These are phyloP conservation scores for Oryza coarctata DNA, from an alignment of 176 grass and related monocot species.

Conservation along the genomic window DNA sequence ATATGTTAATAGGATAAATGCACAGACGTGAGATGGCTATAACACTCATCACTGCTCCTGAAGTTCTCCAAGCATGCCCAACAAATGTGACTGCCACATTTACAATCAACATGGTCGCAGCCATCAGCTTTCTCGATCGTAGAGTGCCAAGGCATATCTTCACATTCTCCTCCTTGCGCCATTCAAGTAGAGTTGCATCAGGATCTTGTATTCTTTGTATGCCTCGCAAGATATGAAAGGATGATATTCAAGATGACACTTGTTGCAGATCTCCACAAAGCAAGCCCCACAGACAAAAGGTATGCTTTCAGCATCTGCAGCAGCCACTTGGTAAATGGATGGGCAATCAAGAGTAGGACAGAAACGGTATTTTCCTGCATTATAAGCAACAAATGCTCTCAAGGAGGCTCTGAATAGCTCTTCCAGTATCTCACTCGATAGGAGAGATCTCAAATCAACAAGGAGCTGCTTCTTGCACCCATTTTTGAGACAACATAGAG, in stretches of 20 bases:
- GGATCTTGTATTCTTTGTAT: constrained; percentile 91
- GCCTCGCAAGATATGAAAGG: constrained; percentile 72
- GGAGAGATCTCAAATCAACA: constrained; percentile 59
- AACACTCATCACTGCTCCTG: constrained; percentile 65
- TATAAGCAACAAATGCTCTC: constrained; percentile 64
- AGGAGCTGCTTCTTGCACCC: constrained; percentile 66
- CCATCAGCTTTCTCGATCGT: constrained; percentile 87
- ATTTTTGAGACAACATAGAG: constrained; percentile 62
- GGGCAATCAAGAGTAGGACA: constrained; percentile 78
- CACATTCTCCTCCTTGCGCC: constrained; percentile 77
- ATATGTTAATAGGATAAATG: constrained; percentile 47
- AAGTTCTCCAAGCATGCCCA: constrained; percentile 80
- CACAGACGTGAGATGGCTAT: constrained; percentile 61
- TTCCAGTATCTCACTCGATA: constrained; percentile 58
- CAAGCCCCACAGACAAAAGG: constrained; percentile 78
- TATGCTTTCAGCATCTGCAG: constrained; percentile 34
- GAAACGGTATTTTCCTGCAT: constrained; percentile 62
- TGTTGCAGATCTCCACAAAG: constrained; percentile 77
- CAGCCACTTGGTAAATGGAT: constrained; percentile 58
- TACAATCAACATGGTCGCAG: constrained; percentile 88
- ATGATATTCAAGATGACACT: constrained; percentile 82
- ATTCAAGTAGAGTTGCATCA: constrained; percentile 58
- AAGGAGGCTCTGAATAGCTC: constrained; percentile 82
- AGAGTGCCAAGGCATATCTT: constrained; percentile 69
- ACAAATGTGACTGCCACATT: constrained; percentile 77